Conservation (phyloP, 164 flowering plant genomes). For the Kalanchoe fedtschenkoi region DNA sequence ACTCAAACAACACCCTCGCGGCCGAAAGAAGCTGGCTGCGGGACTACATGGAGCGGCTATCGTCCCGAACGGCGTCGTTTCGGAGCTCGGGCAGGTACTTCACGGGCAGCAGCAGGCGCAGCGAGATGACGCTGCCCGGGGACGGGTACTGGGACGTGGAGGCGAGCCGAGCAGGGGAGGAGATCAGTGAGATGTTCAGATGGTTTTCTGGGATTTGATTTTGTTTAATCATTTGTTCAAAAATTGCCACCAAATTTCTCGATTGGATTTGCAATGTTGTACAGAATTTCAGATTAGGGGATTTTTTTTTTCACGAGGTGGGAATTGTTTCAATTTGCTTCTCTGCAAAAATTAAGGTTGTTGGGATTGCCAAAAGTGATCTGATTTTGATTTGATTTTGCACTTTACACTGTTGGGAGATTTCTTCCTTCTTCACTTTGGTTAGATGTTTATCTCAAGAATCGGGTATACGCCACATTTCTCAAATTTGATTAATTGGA, state of each 20-base stretch:
- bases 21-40: neutral
- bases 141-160: slow-evolving; percentile 2
- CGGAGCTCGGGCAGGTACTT: neutral
- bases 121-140: neutral
- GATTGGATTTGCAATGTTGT: too few species aligned
- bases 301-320: neutral
- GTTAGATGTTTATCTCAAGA: neutral
- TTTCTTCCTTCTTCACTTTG: neutral
- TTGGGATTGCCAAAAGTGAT: neutral
- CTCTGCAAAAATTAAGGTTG: too few species aligned
- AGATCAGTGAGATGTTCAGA: slow-evolving; percentile 4
- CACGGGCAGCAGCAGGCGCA: neutral
- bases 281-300: neutral
- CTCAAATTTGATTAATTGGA: too few species aligned
- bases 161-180: slow-evolving; percentile 3
- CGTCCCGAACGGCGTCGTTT: slow-evolving; percentile 3
- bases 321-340: neutral
- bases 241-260: too few species aligned
- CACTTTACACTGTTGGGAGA: neutral
- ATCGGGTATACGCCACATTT: neutral
- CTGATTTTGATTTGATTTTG: neutral
- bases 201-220: slow-evolving; percentile 4
- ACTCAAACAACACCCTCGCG: neutral
- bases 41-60: neutral
- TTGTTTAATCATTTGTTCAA: too few species aligned